Evolutionary conservation across 208 protist species (phyloP).

Genomic region (Acanthamoeba triangularis): DNA sequence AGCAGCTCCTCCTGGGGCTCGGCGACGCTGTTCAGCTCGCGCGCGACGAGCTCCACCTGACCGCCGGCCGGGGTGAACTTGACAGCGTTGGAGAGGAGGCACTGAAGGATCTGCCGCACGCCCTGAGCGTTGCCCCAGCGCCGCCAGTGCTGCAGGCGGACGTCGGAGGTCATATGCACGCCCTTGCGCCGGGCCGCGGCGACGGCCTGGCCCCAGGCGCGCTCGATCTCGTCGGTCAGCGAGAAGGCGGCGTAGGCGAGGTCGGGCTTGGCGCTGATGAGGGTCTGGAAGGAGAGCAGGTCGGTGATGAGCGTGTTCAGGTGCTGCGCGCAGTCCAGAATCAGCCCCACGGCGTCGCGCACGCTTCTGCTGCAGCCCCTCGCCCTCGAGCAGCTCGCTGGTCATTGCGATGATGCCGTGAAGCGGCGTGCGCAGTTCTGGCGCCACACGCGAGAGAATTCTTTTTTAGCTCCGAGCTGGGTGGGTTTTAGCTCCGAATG

Average conservation of each 20-base stretch:
- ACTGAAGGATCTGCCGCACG: conserved; percentile 74
- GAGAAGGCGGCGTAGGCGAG: not conserved
- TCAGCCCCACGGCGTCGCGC: not conserved
- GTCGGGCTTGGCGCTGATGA: not conserved
- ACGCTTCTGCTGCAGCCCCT: not conserved
- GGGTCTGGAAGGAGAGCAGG: not conserved
- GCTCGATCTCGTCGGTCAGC: not conserved
- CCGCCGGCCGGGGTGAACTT: conserved; percentile 76
- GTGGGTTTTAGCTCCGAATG: not conserved
- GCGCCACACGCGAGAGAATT: too few species aligned
- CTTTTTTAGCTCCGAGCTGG: not conserved
- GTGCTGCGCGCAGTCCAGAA: not conserved
- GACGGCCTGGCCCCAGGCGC: not conserved
- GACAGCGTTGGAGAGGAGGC: conserved; percentile 80
- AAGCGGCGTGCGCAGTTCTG: conserved; percentile 17
- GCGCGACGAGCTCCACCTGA: not conserved
- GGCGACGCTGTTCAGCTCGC: not conserved
- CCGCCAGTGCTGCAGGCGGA: not conserved
- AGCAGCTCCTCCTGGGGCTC: not conserved
- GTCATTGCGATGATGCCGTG: not conserved
- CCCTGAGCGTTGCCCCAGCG: conserved; percentile 26
- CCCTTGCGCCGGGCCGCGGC: not conserved
- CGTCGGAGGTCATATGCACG: not conserved
- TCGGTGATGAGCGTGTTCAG: not conserved
- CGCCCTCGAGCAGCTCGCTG: not conserved